Percentiles rank a stretch among this genome's conserved stretches.
Evolutionary conservation across 352 stramenopile species (phyloP).

Genomic region (Aphanomyces euteiches): DNA sequence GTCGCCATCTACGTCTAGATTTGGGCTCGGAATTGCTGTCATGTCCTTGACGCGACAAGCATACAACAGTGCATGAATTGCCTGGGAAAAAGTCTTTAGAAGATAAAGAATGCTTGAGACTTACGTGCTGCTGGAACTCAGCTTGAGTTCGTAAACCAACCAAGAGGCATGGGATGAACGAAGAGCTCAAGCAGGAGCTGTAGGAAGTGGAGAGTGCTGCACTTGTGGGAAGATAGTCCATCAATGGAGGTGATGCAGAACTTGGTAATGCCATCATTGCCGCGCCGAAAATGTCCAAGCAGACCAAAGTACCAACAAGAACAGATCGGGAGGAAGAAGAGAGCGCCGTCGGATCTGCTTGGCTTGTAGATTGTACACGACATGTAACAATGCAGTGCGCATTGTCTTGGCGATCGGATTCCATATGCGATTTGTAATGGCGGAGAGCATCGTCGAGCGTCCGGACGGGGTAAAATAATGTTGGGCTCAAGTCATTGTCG

Average conservation of each 20-base stretch:
- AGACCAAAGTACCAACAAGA: neutral
- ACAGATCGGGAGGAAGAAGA: neutral
- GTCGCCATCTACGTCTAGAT: neutral
- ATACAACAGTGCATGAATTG: slow-evolving; percentile 73
- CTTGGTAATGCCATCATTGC: slow-evolving; percentile 19
- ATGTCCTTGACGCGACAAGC: slow-evolving; percentile 79
- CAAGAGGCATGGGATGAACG: slow-evolving; percentile 43
- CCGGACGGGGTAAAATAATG: slow-evolving; percentile 1
- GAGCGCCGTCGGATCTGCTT: neutral
- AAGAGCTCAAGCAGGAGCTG: neutral
- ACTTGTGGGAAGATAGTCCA: slow-evolving; percentile 23
- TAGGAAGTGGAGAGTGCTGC: neutral
- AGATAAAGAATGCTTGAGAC: slow-evolving; percentile 3
- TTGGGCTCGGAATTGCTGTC: slow-evolving; percentile 9
- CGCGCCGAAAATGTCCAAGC: slow-evolving; percentile 11
- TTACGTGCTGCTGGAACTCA: slow-evolving; percentile 62
- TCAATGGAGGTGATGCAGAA: neutral
- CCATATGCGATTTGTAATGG: neutral
- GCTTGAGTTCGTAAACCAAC: slow-evolving; percentile 56
- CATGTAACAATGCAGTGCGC: neutral
- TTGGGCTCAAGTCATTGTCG: neutral
- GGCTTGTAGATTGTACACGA: slow-evolving; percentile 3
- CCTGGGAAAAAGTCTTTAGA: slow-evolving; percentile 37
- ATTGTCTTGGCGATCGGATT: neutral
- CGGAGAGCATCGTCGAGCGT: slow-evolving; percentile 12